phyloP scores from a whole-genome alignment of 2,329 filamentous ascomycete genomes.

The Daldinia sp. region DNA sequence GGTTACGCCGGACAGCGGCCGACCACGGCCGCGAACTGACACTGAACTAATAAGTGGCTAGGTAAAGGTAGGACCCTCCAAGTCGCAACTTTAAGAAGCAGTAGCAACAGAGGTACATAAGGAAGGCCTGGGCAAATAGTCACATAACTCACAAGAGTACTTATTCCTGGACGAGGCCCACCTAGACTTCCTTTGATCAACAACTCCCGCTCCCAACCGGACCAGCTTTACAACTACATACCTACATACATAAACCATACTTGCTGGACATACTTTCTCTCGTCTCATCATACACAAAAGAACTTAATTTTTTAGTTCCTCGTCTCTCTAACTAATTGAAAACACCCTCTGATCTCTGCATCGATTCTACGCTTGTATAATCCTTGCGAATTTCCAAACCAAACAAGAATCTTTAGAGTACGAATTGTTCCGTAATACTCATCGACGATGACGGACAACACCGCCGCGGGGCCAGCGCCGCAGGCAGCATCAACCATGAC shows the following conservation, averaged over 20 bases:
- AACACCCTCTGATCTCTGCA: neutral
- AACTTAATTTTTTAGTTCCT: neutral
- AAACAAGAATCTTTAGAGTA: neutral
- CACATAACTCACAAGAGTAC: constrained; percentile 13
- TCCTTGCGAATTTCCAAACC: neutral
- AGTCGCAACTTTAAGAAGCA: constrained; percentile 7
- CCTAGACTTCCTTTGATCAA: constrained; percentile 23
- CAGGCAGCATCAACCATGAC: constrained; percentile 43
- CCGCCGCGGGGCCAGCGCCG: constrained; percentile 28
- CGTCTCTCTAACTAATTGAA: neutral
- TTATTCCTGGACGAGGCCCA: constrained; percentile 17
- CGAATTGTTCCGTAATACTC: neutral
- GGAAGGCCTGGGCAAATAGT: neutral
- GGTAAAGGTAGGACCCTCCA: constrained; percentile 13
- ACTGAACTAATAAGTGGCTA: constrained; percentile 7
- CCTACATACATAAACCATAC: neutral
- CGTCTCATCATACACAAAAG: neutral
- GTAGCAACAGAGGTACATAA: neutral
- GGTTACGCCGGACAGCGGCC: constrained; percentile 21
- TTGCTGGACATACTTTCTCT: no score
- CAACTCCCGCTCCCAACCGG: constrained; percentile 14
- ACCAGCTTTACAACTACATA: constrained; percentile 9
- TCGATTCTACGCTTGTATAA: neutral
- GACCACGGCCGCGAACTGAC: constrained; percentile 28
- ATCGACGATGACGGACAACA: constrained; percentile 30